Percentiles rank a stretch among this genome's conserved stretches.
These are phyloP conservation scores for Xylariaceae sp. DNA, from an alignment of 2,329 filamentous ascomycete genomes.

Conservation along the genomic window DNA sequence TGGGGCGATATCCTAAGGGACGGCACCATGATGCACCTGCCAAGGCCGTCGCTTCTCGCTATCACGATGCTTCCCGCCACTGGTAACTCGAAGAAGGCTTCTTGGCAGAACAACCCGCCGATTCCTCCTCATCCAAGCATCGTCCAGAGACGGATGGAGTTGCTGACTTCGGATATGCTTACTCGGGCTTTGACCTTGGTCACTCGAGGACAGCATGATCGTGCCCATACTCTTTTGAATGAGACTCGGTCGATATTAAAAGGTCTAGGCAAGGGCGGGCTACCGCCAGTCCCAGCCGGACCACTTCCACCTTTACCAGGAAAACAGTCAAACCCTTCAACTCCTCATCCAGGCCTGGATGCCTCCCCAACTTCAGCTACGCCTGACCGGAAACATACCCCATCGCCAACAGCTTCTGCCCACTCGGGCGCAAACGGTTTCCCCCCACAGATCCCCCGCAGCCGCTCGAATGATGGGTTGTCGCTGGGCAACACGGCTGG, in stretches of 20 bases:
- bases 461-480: constrained; percentile 54
- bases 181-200: constrained; percentile 88
- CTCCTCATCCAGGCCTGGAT: constrained; percentile 43
- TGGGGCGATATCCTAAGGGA: constrained; percentile 94
- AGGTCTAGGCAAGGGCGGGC: constrained; percentile 87
- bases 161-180: constrained; percentile 97
- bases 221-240: constrained; percentile 83
- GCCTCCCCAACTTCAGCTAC: constrained; percentile 40
- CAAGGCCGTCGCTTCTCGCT: constrained; percentile 83
- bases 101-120: constrained; percentile 64
- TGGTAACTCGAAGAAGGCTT: constrained; percentile 58
- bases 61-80: constrained; percentile 87
- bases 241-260: constrained; percentile 95
- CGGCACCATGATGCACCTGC: constrained; percentile 77
- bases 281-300: constrained; percentile 65
- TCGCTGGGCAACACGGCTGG: constrained; percentile 55
- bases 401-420: constrained; percentile 49
- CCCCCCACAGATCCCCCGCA: constrained; percentile 40
- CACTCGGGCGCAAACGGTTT: constrained; percentile 33
- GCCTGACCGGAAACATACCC: constrained; percentile 52
- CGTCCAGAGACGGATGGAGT: constrained; percentile 94
- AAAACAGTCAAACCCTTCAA: constrained; percentile 42
- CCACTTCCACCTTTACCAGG: constrained; percentile 23
- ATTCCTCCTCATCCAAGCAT: constrained; percentile 95
- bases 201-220: constrained; percentile 86